Evolutionary conservation across 75 land plant genomes (phyloP).

Genomic region (Azolla pinnata): DNA sequence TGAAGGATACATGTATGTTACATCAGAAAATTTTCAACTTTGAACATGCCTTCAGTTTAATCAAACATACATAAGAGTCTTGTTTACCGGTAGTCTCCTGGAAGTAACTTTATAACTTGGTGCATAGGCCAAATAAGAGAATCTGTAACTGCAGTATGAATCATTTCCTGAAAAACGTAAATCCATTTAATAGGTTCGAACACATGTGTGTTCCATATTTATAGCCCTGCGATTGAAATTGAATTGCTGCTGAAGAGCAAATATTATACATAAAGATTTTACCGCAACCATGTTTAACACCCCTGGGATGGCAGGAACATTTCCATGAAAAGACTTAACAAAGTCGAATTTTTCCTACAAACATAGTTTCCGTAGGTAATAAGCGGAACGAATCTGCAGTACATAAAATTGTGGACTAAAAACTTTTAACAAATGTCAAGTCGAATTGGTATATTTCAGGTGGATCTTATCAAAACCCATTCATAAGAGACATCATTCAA

Average conservation of each 20-base stretch:
- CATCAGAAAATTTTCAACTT: background rate
- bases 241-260: background rate
- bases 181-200: too few species aligned
- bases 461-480: too few species aligned
- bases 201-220: background rate
- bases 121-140: conserved; percentile 83
- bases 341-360: too few species aligned
- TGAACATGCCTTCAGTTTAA: background rate
- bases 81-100: conserved; percentile 74
- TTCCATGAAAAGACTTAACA: too few species aligned
- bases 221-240: background rate
- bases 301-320: background rate
- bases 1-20: conserved; percentile 2
- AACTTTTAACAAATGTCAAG: too few species aligned
- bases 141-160: conserved; percentile 71
- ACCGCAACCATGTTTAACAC: background rate
- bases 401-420: too few species aligned
- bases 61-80: background rate
- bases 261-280: background rate
- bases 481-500: too few species aligned
- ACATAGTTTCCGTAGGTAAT: too few species aligned
- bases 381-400: too few species aligned
- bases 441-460: too few species aligned
- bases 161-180: conserved; percentile 65
- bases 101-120: conserved; percentile 55